Evolutionary conservation across 2,329 filamentous ascomycete genomes (phyloP), one percentile per base, ranked within the genome.

Genomic region (Cladophialophora carrionii): DNA sequence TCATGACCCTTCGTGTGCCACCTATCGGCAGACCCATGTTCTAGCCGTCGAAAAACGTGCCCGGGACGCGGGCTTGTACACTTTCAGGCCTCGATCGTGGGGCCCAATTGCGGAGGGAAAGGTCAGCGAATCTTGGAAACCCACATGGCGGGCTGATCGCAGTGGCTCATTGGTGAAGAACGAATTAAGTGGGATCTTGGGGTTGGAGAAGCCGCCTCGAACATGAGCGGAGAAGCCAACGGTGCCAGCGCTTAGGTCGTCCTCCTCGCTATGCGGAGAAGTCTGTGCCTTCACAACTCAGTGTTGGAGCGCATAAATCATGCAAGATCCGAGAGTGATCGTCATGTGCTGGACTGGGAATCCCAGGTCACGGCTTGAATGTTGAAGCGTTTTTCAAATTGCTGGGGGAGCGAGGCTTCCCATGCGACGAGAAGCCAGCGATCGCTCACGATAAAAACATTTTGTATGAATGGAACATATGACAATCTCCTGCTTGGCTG

Each of bases 91-190:
- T 37, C 24, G 26, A 59, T 24, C 62, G 49, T 63, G 62, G 62
- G 62, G 62, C 37, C 31, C n/a, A 59, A 56, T 51, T 64, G 62
- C 62, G 62, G 62, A 64, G 62, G 49, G 49, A 60, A 31, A 52
- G 14, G 14, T 56, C 34, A 57, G 54, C 29, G 37, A 58, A 53
- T 34, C 22, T 46, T 32, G 32, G 51, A 54, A 56, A 49, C 26
- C 57, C 43, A 37, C 43, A 29, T 59, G 57, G 22, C 32, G 29
- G 20, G 29, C 20, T 26, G n/a, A n/a, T 1, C 4, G 32, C 4
- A 49, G 12, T 31, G 12, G 37, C 51, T 22, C 9, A n/a, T 34
- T 46, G 37, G 56, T 49, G 24, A 29, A 53, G 26, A 20, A 3
- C 26, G 51, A 31, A 43, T 12, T 2, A 22, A n/a, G 29, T 41